phyloP scores from a whole-genome alignment of 2,329 filamentous ascomycete species.

The Aspergillus hiratsukae region DNA sequence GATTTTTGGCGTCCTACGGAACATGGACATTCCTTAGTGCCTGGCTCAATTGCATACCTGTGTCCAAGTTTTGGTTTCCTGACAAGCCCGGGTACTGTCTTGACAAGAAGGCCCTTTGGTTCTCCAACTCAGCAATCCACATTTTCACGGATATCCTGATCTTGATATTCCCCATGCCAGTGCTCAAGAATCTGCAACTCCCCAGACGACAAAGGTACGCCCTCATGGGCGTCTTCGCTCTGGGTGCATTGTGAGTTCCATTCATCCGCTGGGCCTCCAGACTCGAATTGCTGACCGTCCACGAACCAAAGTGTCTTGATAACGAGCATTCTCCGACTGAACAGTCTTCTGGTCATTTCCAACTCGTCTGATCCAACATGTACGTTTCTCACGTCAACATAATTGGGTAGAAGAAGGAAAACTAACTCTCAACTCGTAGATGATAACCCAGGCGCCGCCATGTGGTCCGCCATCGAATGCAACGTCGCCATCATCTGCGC shows the following conservation, averaged over 20 bases:
- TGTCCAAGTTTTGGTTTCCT: constrained; percentile 27
- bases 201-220: constrained; percentile 37
- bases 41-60: constrained; percentile 28
- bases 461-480: constrained; percentile 41
- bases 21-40: constrained; percentile 29
- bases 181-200: constrained; percentile 38
- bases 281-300: constrained; percentile 14
- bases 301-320: constrained; percentile 33
- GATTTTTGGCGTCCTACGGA: constrained; percentile 28
- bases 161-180: constrained; percentile 39
- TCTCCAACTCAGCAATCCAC: constrained; percentile 40
- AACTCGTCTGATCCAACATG: constrained; percentile 26
- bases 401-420: background rate
- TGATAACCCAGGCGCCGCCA: constrained; percentile 36
- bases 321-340: constrained; percentile 35
- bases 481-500: constrained; percentile 41
- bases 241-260: constrained; percentile 39
- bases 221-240: constrained; percentile 38
- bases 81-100: constrained; percentile 30
- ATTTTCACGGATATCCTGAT: constrained; percentile 42
- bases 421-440: constrained; percentile 12
- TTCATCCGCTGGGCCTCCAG: background rate
- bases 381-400: constrained; percentile 9
- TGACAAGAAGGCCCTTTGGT: constrained; percentile 39
- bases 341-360: constrained; percentile 26